These are phyloP conservation scores for Sporothrix brunneoviolacea DNA, from an alignment of 2,329 filamentous ascomycete genomes.

Conservation along the genomic window DNA sequence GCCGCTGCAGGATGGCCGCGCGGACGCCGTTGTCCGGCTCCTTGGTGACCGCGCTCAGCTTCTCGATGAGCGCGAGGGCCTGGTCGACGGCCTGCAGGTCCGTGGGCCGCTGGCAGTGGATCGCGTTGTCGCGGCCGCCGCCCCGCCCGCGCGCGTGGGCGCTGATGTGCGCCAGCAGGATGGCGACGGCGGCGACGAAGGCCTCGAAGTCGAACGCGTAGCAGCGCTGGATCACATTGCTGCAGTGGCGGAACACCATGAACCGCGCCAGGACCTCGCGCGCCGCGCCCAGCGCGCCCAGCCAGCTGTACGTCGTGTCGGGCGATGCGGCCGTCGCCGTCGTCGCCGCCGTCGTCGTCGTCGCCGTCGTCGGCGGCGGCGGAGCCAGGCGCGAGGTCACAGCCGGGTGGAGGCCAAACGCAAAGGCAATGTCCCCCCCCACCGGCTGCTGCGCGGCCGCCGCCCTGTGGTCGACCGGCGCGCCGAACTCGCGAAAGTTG, in stretches of 20 bases:
- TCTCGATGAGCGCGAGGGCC: constrained; percentile 28
- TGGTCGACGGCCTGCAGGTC: constrained; percentile 34
- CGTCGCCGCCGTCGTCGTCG: not conserved
- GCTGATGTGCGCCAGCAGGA: constrained; percentile 31
- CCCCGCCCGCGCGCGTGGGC: too few species aligned
- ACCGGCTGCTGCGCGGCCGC: not conserved
- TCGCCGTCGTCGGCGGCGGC: too few species aligned
- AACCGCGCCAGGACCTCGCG: constrained; percentile 33
- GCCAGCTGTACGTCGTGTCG: constrained; percentile 35
- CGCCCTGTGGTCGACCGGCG: not conserved
- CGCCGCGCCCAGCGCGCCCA: constrained; percentile 32
- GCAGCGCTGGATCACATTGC: constrained; percentile 24
- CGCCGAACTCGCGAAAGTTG: not conserved
- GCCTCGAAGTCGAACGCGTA: constrained; percentile 30
- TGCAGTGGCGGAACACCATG: constrained; percentile 26
- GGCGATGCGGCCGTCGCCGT: constrained; percentile 26
- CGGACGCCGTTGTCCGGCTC: constrained; percentile 26
- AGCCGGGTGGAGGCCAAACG: not conserved
- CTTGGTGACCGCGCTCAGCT: constrained; percentile 20
- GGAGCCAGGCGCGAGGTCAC: not conserved
- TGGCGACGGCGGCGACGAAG: constrained; percentile 30
- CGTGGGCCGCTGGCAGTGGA: constrained; percentile 31
- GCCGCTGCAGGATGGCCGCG: constrained; percentile 23
- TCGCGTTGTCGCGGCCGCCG: constrained; percentile 22
- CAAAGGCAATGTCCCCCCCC: not conserved